A percentile compares a stretch with the other conserved stretches of the same genome.
Evolutionary conservation across 2,329 filamentous ascomycete species (phyloP).

Genomic region (Ophiocordyceps camponoti-saundersi): DNA sequence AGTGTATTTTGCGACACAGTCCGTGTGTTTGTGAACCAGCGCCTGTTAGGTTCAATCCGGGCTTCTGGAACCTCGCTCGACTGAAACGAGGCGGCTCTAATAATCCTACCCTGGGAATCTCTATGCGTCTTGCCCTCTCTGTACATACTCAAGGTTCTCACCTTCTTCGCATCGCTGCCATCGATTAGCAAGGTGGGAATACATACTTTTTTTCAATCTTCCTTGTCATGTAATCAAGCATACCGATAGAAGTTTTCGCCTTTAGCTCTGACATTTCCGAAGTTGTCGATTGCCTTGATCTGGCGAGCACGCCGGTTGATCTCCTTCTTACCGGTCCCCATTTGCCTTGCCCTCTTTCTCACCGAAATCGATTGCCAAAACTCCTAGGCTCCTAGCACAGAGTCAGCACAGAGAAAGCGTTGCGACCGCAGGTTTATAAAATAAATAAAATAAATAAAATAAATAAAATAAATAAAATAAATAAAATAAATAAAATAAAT

Average conservation of each 20-base stretch:
- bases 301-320: constrained; percentile 65
- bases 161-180: constrained; percentile 55
- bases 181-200: constrained; percentile 5
- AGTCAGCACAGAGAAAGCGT: too few relatives aligned
- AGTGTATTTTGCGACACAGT: constrained; percentile 80
- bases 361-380: too few relatives aligned
- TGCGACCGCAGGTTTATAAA: too few relatives aligned
- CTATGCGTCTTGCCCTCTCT: constrained; percentile 73
- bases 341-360: too few relatives aligned
- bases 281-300: constrained; percentile 71
- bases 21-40: constrained; percentile 94
- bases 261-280: constrained; percentile 82
- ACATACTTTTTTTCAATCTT: too few relatives aligned
- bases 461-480: too few relatives aligned
- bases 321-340: constrained; percentile 92
- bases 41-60: constrained; percentile 85
- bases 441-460: too few relatives aligned
- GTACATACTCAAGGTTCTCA: constrained; percentile 77
- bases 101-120: constrained; percentile 71
- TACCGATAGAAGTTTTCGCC: constrained; percentile 97
- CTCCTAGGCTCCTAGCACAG: too few relatives aligned
- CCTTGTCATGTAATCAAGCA: too few relatives aligned
- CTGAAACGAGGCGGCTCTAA: constrained; percentile 70
- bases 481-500: too few relatives aligned
- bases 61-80: constrained; percentile 66